Base-by-base conservation (phyloP, 2,329 filamentous ascomycete genomes). In the Ploettnerulaceae sp. region DNA sequence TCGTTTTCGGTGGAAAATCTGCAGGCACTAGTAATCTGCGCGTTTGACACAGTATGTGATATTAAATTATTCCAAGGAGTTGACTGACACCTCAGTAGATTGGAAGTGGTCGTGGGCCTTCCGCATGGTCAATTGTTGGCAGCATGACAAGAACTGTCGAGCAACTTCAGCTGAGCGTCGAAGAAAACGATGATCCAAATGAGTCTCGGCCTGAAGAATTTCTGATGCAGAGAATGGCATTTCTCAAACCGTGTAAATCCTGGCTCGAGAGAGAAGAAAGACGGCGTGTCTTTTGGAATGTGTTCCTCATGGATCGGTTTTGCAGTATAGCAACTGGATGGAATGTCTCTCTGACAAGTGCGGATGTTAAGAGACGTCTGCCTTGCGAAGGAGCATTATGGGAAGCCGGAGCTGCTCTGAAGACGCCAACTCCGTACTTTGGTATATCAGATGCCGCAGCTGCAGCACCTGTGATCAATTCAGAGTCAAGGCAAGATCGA, bases 301-400 rank as follows among this genome's bases (percentile, higher is more conserved):
- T 67, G 0, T 67, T 68, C 32, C 37, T 66, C 2, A 63, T 67
- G 57, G 66, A 68, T 44, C 53, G 64, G 5, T 67, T 66, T 36
- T 66, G 64, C 45, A 65, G 61, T 34, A 55, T 66, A 9, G 61
- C 62, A 2, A 66, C 61, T 4, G 63, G 64, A 2, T 66, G 64
- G 63, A 67, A 67, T 34, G 47, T 59, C n/a, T 61, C 61, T 32
- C 50, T 67, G 4, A 66, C 62, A 3, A 61, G 55, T 15, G 59
- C 56, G 8, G 64, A 67, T 42, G 62, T 64, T 0, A 57, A 58
- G n/a, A 57, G 64, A n/a, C 56, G 64, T 2, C 44, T 67, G 3
- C 64, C 64, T 4, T 65, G 63, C 43, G 64, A 66, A 52, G 64
- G 64, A 1, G 60, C 57, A 1, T 40, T 64, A 1, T 67, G 64